Base-by-base conservation (phyloP, 768 basidiomycete genomes). In the Phaeolepiota aurea region DNA sequence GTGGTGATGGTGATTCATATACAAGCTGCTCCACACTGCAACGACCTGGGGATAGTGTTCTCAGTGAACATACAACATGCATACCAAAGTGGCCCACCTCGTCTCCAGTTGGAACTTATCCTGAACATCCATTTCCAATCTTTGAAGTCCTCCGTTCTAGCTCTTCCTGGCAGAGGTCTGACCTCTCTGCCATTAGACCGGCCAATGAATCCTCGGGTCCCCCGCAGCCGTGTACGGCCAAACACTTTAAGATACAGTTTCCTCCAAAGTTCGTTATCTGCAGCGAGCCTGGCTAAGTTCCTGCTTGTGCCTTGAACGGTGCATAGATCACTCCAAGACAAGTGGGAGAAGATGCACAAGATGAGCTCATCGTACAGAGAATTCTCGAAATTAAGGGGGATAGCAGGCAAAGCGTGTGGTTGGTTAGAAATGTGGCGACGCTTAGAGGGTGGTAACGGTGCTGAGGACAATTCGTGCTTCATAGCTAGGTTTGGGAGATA, bases 51-150 rank as follows among this genome's bases (percentile, higher is more conserved):
- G 34, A 36, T 45, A 35, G 16, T 41, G 37, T 52, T 53, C n/a
- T n/a, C n/a, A 46, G 44, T 36, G 53, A 42, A 50, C 41, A 54
- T 44, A 21, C 38, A 32, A 28, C 13, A 25, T 13, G 16, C 18
- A 13, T 13, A 37, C 34, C 16, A 34, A 23, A 21, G 16, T 20
- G 39, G 41, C 69, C 48, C 51, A 87, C 87, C 87, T 59, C 63
- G 82, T 55, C 72, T 73, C 87, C 87, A 89, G 49, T 88, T 88
- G 12, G 77, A 77, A 49, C 82, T 86, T 46, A 87, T 82, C 41
- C 83, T 72, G 57, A 87, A 88, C 85, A 88, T 87, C 75, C 76
- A 83, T 58, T 85, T 87, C 86, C 86, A 89, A 53, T 86, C 77
- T 53, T 69, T 74, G 34, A 60, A 43, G 14, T 61, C 53, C 14